phyloP scores from a whole-genome alignment of 768 basidiomycete genomes.

The Tricholomella constricta region DNA sequence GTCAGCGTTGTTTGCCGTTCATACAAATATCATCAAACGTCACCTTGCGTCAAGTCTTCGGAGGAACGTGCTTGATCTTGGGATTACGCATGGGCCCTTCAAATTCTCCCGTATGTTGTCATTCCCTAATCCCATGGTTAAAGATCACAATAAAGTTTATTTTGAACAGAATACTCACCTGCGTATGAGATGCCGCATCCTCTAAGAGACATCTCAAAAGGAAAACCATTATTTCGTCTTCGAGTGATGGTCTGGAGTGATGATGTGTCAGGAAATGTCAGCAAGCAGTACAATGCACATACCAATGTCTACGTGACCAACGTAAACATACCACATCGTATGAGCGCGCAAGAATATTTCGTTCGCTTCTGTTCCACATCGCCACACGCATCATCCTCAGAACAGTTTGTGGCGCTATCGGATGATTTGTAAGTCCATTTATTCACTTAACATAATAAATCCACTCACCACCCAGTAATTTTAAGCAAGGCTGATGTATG shows the following conservation, averaged over 20 bases:
- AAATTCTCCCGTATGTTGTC: no score
- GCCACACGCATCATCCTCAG: constrained; percentile 26
- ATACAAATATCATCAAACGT: no score
- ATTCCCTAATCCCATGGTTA: no score
- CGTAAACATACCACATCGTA: constrained; percentile 26
- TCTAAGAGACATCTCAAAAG: constrained; percentile 14
- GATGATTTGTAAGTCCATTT: constrained; percentile 16
- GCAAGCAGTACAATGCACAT: constrained; percentile 39
- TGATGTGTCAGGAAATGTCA: constrained; percentile 35
- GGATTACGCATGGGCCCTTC: no score
- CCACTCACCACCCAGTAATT: background rate
- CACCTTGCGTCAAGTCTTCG: no score
- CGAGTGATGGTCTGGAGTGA: constrained; percentile 24
- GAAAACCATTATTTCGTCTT: constrained; percentile 10
- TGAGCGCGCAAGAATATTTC: constrained; percentile 32
- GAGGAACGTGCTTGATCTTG: no score
- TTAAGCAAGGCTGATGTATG: constrained; percentile 12
- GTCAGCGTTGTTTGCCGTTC: background rate
- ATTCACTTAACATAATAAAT: background rate
- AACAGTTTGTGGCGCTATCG: constrained; percentile 30
- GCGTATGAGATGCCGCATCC: constrained; percentile 4
- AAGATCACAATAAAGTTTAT: no score
- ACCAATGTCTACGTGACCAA: constrained; percentile 35
- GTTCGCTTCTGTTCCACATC: constrained; percentile 34
- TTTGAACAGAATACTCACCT: background rate